Evolutionary conservation across 164 flowering plant species (phyloP).

Genomic region (Euptelea pleiosperma): DNA sequence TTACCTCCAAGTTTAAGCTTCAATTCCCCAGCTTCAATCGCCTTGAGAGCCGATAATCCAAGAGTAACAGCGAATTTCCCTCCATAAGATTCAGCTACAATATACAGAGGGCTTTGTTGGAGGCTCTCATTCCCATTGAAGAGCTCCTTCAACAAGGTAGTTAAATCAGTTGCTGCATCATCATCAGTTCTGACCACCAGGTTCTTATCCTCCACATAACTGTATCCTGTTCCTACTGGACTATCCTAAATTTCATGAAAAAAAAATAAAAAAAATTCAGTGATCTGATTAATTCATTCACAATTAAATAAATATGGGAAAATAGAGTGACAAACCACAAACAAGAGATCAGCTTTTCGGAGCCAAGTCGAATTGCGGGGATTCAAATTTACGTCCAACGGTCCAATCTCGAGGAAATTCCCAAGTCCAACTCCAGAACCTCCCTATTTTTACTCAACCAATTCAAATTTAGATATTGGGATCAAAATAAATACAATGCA

Average conservation of each 20-base stretch:
- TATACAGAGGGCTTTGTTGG: slow-evolving; percentile 61
- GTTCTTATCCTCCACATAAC: slow-evolving; percentile 63
- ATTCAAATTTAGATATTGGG: neutral
- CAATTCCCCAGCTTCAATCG: slow-evolving; percentile 56
- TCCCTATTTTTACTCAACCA: slow-evolving; percentile 31
- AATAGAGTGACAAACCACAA: slow-evolving; percentile 34
- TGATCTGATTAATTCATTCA: neutral
- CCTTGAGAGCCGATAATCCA: slow-evolving; percentile 57
- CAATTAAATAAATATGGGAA: neutral
- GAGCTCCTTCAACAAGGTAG: slow-evolving; percentile 49
- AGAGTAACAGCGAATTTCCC: slow-evolving; percentile 81
- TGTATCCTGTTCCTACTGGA: slow-evolving; percentile 91
- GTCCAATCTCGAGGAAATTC: slow-evolving; percentile 57
- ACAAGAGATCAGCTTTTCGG: slow-evolving; percentile 51
- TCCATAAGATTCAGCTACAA: slow-evolving; percentile 92
- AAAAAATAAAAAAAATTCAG: slow-evolving; percentile 1
- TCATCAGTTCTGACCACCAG: slow-evolving; percentile 63
- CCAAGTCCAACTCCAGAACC: slow-evolving; percentile 60
- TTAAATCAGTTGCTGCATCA: slow-evolving; percentile 75
- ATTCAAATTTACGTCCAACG: slow-evolving; percentile 38
- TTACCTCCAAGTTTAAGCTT: slow-evolving; percentile 83
- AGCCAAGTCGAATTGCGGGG: slow-evolving; percentile 66
- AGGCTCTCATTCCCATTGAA: slow-evolving; percentile 53
- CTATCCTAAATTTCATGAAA: slow-evolving; percentile 47
- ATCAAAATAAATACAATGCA: neutral